phyloP scores from a whole-genome alignment of 176 grass and related monocot species.

The Bonia amplexicaulis region DNA sequence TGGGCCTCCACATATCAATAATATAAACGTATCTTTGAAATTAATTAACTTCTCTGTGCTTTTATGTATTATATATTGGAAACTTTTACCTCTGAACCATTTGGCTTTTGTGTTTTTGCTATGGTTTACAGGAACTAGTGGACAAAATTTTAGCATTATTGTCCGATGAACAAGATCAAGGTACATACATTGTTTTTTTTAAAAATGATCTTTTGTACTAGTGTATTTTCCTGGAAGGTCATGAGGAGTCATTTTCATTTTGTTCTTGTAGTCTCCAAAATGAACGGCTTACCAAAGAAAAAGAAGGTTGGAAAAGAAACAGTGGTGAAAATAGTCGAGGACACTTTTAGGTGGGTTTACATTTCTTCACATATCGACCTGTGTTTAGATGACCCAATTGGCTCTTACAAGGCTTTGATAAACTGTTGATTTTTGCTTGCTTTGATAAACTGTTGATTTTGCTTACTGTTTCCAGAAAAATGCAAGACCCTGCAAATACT shows the following conservation, averaged over 20 bases:
- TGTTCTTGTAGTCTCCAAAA: constrained; percentile 44
- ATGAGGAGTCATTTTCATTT: background rate
- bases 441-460: constrained; percentile 1
- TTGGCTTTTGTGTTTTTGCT: background rate
- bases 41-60: background rate
- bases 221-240: background rate
- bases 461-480: constrained; percentile 68
- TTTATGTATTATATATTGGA: background rate
- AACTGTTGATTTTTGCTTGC: constrained; percentile 6
- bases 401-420: background rate
- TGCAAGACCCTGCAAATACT: constrained; percentile 49
- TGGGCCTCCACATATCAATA: background rate
- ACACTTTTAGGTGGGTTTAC: constrained; percentile 56
- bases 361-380: background rate
- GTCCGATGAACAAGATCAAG: constrained; percentile 52
- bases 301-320: constrained; percentile 40
- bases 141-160: constrained; percentile 49
- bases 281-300: constrained; percentile 31
- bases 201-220: background rate
- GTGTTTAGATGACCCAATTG: background rate
- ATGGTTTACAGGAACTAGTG: constrained; percentile 53
- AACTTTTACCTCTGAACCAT: background rate
- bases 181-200: background rate
- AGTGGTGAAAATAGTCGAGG: constrained; percentile 60
- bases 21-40: background rate